A percentile compares a stretch with the other conserved stretches of the same genome.
Conservation (phyloP, 805 yeast species). For the Cyberlindnera mycetangii region DNA sequence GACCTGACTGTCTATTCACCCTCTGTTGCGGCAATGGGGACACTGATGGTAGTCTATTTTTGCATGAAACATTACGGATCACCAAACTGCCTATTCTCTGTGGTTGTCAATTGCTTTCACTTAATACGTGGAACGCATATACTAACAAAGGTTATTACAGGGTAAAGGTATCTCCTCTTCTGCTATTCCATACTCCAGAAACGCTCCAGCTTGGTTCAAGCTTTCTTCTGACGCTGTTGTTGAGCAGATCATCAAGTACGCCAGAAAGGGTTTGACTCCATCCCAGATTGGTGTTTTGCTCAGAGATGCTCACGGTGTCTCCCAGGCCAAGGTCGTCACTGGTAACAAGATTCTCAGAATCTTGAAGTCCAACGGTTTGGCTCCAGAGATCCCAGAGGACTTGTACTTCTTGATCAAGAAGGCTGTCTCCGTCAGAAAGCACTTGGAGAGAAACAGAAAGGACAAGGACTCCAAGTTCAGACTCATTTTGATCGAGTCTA, state of each 20-base stretch:
- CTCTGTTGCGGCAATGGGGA: constrained; percentile 5
- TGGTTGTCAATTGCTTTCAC: constrained; percentile 11
- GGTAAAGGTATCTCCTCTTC: constrained; percentile 99
- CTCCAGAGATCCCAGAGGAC: constrained; percentile 99
- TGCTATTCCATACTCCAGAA: constrained; percentile 98
- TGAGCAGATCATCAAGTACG: constrained; percentile 98
- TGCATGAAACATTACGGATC: not conserved
- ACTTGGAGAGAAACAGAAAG: constrained; percentile 99
- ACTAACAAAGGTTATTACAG: constrained; percentile 49
- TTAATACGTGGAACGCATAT: constrained; percentile 22
- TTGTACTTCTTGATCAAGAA: constrained; percentile 98
- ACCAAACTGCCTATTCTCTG: not conserved
- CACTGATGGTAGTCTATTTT: not conserved
- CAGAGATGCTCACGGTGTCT: constrained; percentile 99
- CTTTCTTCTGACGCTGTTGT: constrained; percentile 90
- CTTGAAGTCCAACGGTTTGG: constrained; percentile 98
- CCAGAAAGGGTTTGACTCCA: constrained; percentile 99
- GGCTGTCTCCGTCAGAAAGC: constrained; percentile 99
- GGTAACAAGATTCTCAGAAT: constrained; percentile 99
- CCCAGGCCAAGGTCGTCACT: constrained; percentile 95
- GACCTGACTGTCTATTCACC: constrained; percentile 7
- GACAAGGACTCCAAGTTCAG: constrained; percentile 99
- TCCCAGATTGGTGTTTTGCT: constrained; percentile 99
- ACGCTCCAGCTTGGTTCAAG: constrained; percentile 99
- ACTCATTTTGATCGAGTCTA: constrained; percentile 98